These are phyloP conservation scores for Lepidium africanum DNA, from an alignment of 345 rosid genomes.

Conservation along the genomic window DNA sequence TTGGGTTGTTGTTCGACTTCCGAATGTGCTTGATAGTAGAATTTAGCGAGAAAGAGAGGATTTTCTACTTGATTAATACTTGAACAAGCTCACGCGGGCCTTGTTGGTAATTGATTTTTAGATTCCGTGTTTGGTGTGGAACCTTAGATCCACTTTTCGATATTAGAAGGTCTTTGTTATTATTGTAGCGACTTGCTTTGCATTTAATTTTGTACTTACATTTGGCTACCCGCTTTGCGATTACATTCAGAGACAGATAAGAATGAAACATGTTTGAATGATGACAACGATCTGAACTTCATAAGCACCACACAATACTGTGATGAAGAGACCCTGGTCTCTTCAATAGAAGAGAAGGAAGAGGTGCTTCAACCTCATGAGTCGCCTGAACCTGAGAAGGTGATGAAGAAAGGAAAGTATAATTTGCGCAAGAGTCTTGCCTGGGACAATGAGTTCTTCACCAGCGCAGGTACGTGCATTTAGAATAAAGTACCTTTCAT, in stretches of 20 bases:
- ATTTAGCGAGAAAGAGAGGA: neutral
- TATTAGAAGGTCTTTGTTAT: neutral
- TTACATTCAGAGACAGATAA: constrained; percentile 32
- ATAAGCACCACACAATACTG: constrained; percentile 16
- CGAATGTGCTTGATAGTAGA: neutral
- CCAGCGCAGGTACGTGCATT: constrained; percentile 52
- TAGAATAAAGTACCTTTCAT: neutral
- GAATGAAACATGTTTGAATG: constrained; percentile 28
- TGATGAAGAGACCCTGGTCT: constrained; percentile 18
- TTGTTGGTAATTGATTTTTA: neutral
- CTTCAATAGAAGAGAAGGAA: constrained; percentile 30
- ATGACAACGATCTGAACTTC: constrained; percentile 24
- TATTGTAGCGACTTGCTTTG: neutral
- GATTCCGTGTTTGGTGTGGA: neutral
- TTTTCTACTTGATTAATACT: neutral
- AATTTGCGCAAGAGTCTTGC: constrained; percentile 92
- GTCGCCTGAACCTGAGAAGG: constrained; percentile 38
- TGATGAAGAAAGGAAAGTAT: constrained; percentile 40
- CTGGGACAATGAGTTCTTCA: constrained; percentile 94
- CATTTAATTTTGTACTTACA: constrained; percentile 3
- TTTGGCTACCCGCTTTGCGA: neutral
- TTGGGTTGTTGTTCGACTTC: neutral
- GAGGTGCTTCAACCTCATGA: constrained; percentile 30
- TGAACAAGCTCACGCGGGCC: neutral
- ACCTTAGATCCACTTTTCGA: neutral